Evolutionary conservation across 805 yeast species (phyloP), one percentile per base, ranked within the genome.

Genomic region (Yarrowia divulgata): DNA sequence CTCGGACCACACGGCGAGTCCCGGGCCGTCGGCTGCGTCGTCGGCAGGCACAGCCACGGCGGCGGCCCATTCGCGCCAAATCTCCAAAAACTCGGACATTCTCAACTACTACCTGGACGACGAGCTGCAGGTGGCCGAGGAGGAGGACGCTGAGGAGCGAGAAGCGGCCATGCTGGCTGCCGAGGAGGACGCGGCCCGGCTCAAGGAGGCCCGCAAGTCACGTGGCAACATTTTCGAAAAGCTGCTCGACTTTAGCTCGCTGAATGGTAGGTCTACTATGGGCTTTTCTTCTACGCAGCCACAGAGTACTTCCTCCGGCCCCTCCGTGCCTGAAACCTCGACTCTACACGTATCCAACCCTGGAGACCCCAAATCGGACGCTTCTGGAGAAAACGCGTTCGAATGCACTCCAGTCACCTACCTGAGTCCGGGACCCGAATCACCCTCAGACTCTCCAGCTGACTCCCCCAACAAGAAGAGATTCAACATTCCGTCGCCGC

Each of bases 71-170:
- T 19, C 49, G n/a, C 16, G 66, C 18, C 52, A 42, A 34, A 45
- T 60, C 34, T 60, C 66, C 37, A 60, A 60, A 14, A 42, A 60
- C 52, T 60, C 66, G n/a, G 66, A 60, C 34, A 60, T 60, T 45
- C 66, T 60, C 14, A 45, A 42, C 42, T 60, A 60, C 42, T 60
- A 60, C 16, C 66, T 60, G 42, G 66, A 60, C 34, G 66, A 60
- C 16, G 66, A 60, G 43, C 42, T 60, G 52, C 66, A 60, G 32
- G 66, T 60, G 42, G 66, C 66, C 4, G 18, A 60, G 40, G 52
- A 60, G 52, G 66, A 60, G 34, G 66, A 60, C 42, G 66, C 52
- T 7, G 50, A 32, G 50, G 66, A 60, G 16, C 50, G 52, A 32
- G 52, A 60, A n/a, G 66, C 66, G 2, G 40, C 40, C 42, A 45